Evolutionary conservation across 164 flowering plant genomes (phyloP).

Genomic region (Houttuynia cordata): DNA sequence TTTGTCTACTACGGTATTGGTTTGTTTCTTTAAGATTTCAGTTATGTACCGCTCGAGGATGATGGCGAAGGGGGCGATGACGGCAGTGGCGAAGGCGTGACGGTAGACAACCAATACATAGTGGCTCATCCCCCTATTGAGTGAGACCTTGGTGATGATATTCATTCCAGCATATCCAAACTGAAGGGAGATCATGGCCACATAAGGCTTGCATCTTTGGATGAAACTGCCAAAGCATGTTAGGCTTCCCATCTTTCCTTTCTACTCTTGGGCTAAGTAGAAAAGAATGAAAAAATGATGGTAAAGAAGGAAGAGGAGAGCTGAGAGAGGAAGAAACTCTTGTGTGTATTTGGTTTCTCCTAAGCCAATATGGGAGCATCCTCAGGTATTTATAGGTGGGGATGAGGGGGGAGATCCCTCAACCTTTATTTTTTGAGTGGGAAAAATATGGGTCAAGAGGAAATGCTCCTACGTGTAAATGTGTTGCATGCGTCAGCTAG

Average conservation of each 20-base stretch:
- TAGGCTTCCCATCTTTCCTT: constrained; percentile 9
- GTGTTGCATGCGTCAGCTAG: neutral
- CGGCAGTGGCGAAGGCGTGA: constrained; percentile 17
- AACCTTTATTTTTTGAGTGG: neutral
- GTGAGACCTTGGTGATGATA: constrained; percentile 15
- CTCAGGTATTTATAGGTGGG: constrained; percentile 2
- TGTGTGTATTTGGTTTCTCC: constrained; percentile 3
- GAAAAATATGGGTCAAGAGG: neutral
- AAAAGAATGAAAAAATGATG: neutral
- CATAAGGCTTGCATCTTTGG: constrained; percentile 11
- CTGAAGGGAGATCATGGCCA: constrained; percentile 17
- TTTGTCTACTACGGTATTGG: neutral
- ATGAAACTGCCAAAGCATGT: constrained; percentile 7
- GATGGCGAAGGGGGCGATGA: constrained; percentile 22
- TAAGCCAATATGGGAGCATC: neutral
- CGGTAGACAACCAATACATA: constrained; percentile 25
- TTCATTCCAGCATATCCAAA: constrained; percentile 27
- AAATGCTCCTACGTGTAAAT: constrained; percentile 2
- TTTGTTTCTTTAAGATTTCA: too few species aligned
- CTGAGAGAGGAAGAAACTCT: constrained; percentile 5
- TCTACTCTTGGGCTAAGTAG: neutral
- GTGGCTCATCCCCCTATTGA: constrained; percentile 24
- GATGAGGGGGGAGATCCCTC: neutral
- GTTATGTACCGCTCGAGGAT: constrained; percentile 16
- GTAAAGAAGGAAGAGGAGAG: neutral